phyloP scores from a whole-genome alignment of 1,139 yeast genomes.

The Geotrichum cucujoidarum region DNA sequence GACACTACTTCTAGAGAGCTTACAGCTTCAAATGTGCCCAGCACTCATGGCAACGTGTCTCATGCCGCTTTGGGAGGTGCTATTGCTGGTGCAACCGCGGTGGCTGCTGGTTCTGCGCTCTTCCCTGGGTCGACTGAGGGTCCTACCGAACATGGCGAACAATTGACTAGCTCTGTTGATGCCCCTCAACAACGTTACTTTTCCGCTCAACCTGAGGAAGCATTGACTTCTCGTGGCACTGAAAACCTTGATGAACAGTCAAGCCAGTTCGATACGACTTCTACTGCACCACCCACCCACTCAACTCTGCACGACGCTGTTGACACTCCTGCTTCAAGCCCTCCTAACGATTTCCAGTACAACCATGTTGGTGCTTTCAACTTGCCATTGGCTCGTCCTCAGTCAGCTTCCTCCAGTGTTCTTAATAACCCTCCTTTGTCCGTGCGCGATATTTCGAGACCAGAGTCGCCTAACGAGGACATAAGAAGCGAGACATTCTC shows the following conservation, averaged over 20 bases:
- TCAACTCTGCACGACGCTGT: slow-evolving; percentile 1
- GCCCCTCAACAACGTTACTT: background rate
- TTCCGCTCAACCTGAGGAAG: slow-evolving; percentile 76
- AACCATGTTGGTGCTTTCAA: slow-evolving; percentile 36
- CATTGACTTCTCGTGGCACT: too few species aligned
- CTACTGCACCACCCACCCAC: slow-evolving; percentile 9
- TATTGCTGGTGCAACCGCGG: slow-evolving; percentile 20
- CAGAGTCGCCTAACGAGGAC: slow-evolving; percentile 45
- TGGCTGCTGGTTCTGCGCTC: background rate
- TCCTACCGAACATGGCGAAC: background rate
- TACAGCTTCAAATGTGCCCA: slow-evolving; percentile 16
- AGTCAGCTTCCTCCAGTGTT: slow-evolving; percentile 82
- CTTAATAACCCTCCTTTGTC: slow-evolving; percentile 89
- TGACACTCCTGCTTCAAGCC: slow-evolving; percentile 35
- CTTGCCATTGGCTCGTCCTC: slow-evolving; percentile 58
- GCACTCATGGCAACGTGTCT: slow-evolving; percentile 37
- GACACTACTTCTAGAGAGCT: background rate
- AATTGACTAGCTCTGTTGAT: slow-evolving; percentile 45
- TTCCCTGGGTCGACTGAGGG: background rate
- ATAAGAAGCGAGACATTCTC: slow-evolving; percentile 6
- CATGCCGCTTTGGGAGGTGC: slow-evolving; percentile 28
- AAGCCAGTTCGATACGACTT: slow-evolving; percentile 43
- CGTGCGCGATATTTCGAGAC: slow-evolving; percentile 65
- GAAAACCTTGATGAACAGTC: slow-evolving; percentile 46
- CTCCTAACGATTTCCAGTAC: slow-evolving; percentile 44